Evolutionary conservation across 1,284 basidiomycete species (phyloP), one percentile per base, ranked within the genome.

Genomic region (Tilletia walkeri): DNA sequence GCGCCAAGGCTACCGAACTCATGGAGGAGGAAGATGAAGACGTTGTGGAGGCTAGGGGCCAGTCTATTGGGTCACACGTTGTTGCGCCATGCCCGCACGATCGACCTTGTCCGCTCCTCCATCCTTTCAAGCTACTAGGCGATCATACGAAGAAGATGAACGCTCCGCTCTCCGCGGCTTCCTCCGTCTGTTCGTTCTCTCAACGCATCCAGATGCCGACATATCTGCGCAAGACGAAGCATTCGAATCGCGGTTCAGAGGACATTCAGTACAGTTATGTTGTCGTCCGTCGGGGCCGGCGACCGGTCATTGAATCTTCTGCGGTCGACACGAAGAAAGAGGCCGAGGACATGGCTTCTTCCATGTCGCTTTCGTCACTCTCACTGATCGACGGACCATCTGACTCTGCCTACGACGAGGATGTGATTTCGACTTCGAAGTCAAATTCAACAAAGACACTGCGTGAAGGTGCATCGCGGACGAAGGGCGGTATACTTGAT

Each of bases 181-280:
- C 75, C 9, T 84, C 86, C 56, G 87, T 90, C 47, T 98, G 95
- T 80, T 88, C 90, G 10, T 97, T 96, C 84, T 89, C 89, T 4
- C 95, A 98, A 82, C 88, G 92, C 65, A 85, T 95, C 50, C 92
- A 95, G 80, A 88, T 92, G 16, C 95, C 95, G 6, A 85, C 87
- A 9, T 96, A 95, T 84, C 86, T 94, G 53, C 90, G 94, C 45
- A 88, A 87, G 75, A 97, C 94, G 5, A 95, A 95, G 83, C 92
- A 95, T 83, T 90, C 90, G 16, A 88, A 88, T 41, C 84, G 88
- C 48, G 92, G 92, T 2, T 92, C 95, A 78, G 93, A 95, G 84
- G 90, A 94, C 76, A 88, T 90, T 48, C 89, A 89, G 39, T 97
- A 94, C 82, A 93, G 93, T 20, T 99, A 99, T 82, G 89, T 98